Evolutionary conservation across 371 early-diverging fungal species (phyloP), one percentile per base, ranked within the genome.

Genomic region (Catenaria anguillulae): DNA sequence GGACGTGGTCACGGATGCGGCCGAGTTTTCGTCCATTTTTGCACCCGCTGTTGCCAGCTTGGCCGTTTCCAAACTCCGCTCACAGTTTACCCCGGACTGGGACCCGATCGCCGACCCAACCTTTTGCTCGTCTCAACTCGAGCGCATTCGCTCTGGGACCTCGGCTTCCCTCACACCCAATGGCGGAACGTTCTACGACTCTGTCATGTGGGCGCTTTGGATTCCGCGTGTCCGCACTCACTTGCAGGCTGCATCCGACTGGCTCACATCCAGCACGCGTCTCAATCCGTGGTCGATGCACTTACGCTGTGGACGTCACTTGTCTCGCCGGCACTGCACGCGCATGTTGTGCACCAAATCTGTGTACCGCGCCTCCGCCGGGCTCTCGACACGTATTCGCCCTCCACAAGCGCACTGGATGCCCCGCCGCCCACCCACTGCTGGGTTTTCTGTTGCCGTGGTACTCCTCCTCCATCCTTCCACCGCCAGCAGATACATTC

Each of bases 371-470:
- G 89, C 63, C 74, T 91, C 4, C 61, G 64, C 13, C 69, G 73
- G 31, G 84, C 77, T 12, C 75, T 91, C 10, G 77, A 82, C 0
- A 70, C 74, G 17, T 88, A 86, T 87, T 78, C 80, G 55, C 88
- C 87, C 4, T 76, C n/a, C n/a, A n/a, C n/a, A n/a, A 76, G 23
- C 46, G 46, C 46, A 10, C 26, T 8, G 8, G 8, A 4, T 8
- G 8, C n/a, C 67, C 69, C n/a, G 83, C 85, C 60, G 68, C 73
- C 0, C 76, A 77, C n/a, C 77, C 80, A 77, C 71, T 87, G 2
- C 87, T 89, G 64, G 76, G 77, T 0, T 89, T 87, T 87, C 67
- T 89, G n/a, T 86, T 85, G 67, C 89, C 90, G 0, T 91, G 92
- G 92, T 71, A 89, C 37, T 75, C 74, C 31, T 77, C 78, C 63